A percentile compares a stretch with the other conserved stretches of the same genome.
phyloP scores from a whole-genome alignment of 2,329 filamentous ascomycete genomes.

The Phialocephala sp. region DNA sequence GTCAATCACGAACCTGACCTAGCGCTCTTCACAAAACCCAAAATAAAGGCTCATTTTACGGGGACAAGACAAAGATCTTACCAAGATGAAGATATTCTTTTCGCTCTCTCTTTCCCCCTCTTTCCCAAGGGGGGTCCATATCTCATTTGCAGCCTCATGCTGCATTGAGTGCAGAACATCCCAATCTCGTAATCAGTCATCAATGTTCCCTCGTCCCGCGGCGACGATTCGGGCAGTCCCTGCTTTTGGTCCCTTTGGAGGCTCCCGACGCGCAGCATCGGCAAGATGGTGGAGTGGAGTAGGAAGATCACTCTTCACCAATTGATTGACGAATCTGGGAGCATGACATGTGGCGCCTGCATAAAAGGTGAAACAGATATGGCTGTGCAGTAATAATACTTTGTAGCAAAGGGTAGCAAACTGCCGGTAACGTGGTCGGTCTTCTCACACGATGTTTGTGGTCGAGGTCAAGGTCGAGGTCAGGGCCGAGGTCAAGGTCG shows the following conservation, averaged over 20 bases:
- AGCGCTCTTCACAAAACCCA: background rate
- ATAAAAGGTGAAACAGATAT: slow-evolving; percentile 14
- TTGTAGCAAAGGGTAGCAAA: background rate
- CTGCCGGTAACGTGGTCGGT: slow-evolving; percentile 4
- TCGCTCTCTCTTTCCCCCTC: background rate
- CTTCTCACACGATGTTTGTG: slow-evolving; percentile 5
- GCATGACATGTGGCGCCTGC: slow-evolving; percentile 20
- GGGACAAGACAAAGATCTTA: background rate
- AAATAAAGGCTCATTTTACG: background rate
- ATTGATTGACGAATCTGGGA: slow-evolving; percentile 15
- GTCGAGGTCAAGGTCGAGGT: slow-evolving; percentile 1
- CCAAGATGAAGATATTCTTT: slow-evolving; percentile 3
- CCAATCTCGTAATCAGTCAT: slow-evolving; percentile 18
- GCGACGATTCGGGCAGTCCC: slow-evolving; percentile 16
- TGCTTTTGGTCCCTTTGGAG: slow-evolving; percentile 12
- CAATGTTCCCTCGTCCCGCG: slow-evolving; percentile 6
- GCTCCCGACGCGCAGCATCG: slow-evolving; percentile 13
- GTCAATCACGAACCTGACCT: background rate
- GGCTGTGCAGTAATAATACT: slow-evolving; percentile 16
- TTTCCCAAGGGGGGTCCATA: background rate
- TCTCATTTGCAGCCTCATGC: slow-evolving; percentile 4
- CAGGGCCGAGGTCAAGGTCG: background rate
- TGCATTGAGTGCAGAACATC: background rate
- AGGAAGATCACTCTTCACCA: slow-evolving; percentile 22
- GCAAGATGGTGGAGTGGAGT: slow-evolving; percentile 10